Conservation (phyloP, 2,329 filamentous ascomycete species). For the Fusarium pseudoanthophilum region DNA sequence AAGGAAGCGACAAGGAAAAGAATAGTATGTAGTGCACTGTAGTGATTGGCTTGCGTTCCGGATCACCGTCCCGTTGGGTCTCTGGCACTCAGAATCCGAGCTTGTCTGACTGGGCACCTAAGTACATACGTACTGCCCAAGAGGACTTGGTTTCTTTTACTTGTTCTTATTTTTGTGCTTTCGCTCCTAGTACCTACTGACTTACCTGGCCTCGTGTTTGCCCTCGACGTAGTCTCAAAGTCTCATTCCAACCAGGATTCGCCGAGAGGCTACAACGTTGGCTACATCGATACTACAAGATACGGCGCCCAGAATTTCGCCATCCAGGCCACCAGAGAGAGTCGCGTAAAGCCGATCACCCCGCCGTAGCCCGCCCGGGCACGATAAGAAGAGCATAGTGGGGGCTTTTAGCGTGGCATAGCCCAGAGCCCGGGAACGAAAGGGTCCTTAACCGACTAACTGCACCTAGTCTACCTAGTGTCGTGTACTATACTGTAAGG, state of each 20-base stretch:
- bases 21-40: conserved; percentile 1
- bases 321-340: conserved; percentile 20
- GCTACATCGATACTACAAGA: conserved; percentile 23
- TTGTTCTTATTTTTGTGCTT: not conserved
- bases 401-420: conserved; percentile 12
- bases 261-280: conserved; percentile 25
- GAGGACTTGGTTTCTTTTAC: conserved; percentile 1
- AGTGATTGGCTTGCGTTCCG: conserved; percentile 26
- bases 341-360: conserved; percentile 26
- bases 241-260: conserved; percentile 33
- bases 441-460: conserved; percentile 19
- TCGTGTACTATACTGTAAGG: conserved; percentile 9
- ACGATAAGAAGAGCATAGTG: conserved; percentile 29
- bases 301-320: conserved; percentile 1
- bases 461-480: not conserved
- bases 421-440: conserved; percentile 24
- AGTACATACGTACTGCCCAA: not conserved
- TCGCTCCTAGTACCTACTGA: not conserved
- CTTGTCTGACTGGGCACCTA: conserved; percentile 2
- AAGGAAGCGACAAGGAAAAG: conserved; percentile 2
- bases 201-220: conserved; percentile 29
- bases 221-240: conserved; percentile 14
- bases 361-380: conserved; percentile 23
- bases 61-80: conserved; percentile 31
- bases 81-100: conserved; percentile 8